Evolutionary conservation across 371 early-diverging fungal genomes (phyloP).

Genomic region (Dinochytrium kinnereticum): DNA sequence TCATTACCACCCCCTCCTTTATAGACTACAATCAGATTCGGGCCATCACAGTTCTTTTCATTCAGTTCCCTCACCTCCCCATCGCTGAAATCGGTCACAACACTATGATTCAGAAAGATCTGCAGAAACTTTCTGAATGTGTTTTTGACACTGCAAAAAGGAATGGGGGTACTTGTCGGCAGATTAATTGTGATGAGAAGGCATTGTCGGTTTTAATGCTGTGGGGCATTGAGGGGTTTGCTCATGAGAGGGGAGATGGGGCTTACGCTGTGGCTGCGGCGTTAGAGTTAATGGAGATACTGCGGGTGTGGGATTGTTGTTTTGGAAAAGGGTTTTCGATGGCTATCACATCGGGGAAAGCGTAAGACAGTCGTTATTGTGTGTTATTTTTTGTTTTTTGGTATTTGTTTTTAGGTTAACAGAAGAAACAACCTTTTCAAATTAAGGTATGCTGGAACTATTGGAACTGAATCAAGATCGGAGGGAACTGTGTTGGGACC

Average conservation of each 20-base stretch:
- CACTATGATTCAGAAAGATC: neutral
- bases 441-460: constrained; percentile 24
- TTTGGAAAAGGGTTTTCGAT: constrained; percentile 35
- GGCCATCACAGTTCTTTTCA: neutral
- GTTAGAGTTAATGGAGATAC: constrained; percentile 11
- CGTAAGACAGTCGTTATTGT: no score
- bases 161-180: constrained; percentile 23
- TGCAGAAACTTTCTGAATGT: neutral
- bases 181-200: constrained; percentile 37
- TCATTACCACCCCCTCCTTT: neutral
- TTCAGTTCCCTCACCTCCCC: neutral
- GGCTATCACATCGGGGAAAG: constrained; percentile 25
- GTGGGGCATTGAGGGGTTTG: constrained; percentile 35
- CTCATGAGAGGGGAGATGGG: constrained; percentile 31
- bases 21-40: constrained; percentile 17
- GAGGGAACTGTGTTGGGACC: constrained; percentile 34
- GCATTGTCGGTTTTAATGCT: constrained; percentile 25
- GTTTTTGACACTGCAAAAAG: neutral
- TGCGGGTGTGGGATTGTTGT: neutral
- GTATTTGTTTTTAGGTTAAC: neutral
- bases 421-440: no score
- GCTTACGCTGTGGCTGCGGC: constrained; percentile 22
- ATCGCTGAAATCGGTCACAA: neutral
- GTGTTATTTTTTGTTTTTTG: neutral
- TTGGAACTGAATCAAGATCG: constrained; percentile 25